Evolutionary conservation across 2,329 filamentous ascomycete species (phyloP).

Genomic region (Zymoseptoria crescenta): DNA sequence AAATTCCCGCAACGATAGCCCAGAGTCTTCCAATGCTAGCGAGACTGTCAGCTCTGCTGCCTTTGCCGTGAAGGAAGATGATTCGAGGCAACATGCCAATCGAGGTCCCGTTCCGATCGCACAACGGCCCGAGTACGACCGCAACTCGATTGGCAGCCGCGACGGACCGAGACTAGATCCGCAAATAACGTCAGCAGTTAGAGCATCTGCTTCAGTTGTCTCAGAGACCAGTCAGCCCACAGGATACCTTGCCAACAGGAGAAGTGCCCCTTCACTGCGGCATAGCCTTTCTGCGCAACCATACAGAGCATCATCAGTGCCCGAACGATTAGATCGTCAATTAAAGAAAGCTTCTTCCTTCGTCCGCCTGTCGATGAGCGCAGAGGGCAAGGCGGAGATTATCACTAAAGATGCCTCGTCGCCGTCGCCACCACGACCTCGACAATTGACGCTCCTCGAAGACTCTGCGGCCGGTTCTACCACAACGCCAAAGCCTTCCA

Average conservation of each 20-base stretch:
- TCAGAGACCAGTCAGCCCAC: neutral
- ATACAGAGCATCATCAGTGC: neutral
- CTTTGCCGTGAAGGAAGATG: neutral
- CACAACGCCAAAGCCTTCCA: neutral
- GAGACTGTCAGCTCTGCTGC: neutral
- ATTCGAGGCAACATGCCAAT: neutral
- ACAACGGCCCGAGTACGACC: neutral
- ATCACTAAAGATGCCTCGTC: constrained; percentile 61
- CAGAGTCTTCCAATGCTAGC: neutral
- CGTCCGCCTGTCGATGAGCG: constrained; percentile 71
- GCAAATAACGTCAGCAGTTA: neutral
- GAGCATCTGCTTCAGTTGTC: neutral
- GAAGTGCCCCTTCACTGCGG: constrained; percentile 35
- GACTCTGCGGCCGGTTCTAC: constrained; percentile 30
- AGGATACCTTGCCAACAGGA: constrained; percentile 40
- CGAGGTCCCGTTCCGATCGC: neutral
- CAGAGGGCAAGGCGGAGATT: constrained; percentile 86
- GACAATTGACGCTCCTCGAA: constrained; percentile 24
- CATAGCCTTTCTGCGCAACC: constrained; percentile 6
- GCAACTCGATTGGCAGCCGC: neutral
- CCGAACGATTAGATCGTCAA: constrained; percentile 4
- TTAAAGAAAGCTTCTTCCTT: constrained; percentile 38
- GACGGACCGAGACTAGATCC: neutral
- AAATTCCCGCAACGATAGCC: neutral
- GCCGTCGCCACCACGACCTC: constrained; percentile 54